phyloP scores from a whole-genome alignment of 169 alveolate genomes.

The Eimeria maxima region DNA sequence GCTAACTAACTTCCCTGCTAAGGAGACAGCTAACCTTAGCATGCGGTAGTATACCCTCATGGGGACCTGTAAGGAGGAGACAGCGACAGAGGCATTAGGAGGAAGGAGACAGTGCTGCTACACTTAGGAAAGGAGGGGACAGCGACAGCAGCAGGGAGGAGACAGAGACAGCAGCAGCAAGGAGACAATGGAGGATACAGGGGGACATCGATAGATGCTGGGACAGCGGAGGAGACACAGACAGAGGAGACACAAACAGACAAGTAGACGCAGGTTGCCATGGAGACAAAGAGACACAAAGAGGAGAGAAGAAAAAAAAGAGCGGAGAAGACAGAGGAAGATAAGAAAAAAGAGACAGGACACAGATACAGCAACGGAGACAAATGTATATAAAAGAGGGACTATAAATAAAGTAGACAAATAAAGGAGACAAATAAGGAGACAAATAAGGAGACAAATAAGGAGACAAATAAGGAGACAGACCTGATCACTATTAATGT shows the following conservation, averaged over 20 bases:
- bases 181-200: background rate
- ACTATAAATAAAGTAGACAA: background rate
- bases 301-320: background rate
- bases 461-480: background rate
- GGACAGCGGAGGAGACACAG: background rate
- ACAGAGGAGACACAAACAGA: background rate
- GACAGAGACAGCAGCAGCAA: background rate
- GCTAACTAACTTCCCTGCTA: background rate
- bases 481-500: constrained; percentile 16
- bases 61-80: constrained; percentile 22
- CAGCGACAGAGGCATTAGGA: background rate
- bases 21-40: constrained; percentile 44
- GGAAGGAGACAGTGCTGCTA: background rate
- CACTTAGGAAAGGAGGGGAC: too few species aligned
- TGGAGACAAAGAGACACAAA: background rate
- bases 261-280: background rate
- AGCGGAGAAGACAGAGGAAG: background rate
- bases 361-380: background rate
- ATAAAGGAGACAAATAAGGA: background rate
- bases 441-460: too few species aligned
- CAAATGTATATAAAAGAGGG: too few species aligned
- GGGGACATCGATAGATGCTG: background rate
- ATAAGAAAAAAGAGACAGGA: background rate
- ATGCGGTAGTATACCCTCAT: constrained; percentile 64
- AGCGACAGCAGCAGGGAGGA: too few species aligned